phyloP scores from a whole-genome alignment of 1,284 basidiomycete genomes.

The Malassezia obtusa region DNA sequence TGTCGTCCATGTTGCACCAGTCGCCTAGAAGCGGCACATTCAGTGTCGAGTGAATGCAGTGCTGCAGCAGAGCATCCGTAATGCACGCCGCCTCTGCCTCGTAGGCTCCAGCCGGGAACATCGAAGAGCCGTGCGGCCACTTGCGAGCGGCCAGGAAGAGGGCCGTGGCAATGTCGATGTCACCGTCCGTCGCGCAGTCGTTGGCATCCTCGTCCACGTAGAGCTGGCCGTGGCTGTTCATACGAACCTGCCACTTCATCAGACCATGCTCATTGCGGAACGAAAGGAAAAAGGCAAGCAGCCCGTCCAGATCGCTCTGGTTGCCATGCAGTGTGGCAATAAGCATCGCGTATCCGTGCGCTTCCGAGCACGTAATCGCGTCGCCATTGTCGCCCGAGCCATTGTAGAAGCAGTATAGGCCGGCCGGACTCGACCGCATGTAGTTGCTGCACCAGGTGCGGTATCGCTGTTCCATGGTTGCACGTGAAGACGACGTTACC shows the following conservation, averaged over 20 bases:
- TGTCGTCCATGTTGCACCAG: constrained; percentile 28
- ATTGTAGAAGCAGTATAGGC: constrained; percentile 39
- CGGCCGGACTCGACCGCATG: constrained; percentile 13
- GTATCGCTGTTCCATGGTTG: constrained; percentile 12
- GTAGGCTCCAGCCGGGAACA: constrained; percentile 22
- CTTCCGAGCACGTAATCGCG: constrained; percentile 41
- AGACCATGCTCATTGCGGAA: constrained; percentile 30
- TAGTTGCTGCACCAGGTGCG: constrained; percentile 13
- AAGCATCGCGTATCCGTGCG: constrained; percentile 41
- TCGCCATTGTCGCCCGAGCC: constrained; percentile 32
- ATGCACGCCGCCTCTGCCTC: constrained; percentile 21
- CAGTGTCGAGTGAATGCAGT: constrained; percentile 28
- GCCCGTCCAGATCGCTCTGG: constrained; percentile 30
- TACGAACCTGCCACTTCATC: constrained; percentile 41
- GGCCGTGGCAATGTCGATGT: constrained; percentile 37
- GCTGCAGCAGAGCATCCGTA: constrained; percentile 17
- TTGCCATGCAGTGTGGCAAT: constrained; percentile 31
- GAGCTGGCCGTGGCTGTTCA: constrained; percentile 9
- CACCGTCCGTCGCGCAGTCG: constrained; percentile 36
- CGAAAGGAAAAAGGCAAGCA: constrained; percentile 27
- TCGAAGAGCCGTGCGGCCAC: constrained; percentile 23
- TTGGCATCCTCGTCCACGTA: constrained; percentile 31
- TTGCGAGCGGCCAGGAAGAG: constrained; percentile 23
- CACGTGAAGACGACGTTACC: neutral
- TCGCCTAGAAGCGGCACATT: constrained; percentile 35